phyloP scores from a whole-genome alignment of 139 green algal species.

The Coccomyxa sp. region DNA sequence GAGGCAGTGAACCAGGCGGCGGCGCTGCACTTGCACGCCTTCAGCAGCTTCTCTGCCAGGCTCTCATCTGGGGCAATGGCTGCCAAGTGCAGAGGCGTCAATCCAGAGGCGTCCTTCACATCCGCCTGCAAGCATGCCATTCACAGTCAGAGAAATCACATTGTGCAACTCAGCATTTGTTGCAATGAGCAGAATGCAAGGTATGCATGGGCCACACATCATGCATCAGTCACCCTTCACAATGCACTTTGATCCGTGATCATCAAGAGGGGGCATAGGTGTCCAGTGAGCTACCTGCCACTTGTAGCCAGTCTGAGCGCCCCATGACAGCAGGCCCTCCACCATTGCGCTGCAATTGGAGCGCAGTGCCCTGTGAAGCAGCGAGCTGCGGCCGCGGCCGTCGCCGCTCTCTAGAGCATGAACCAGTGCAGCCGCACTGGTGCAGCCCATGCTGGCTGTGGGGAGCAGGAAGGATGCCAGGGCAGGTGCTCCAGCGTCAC shows the following conservation, averaged over 20 bases:
- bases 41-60: constrained; percentile 11
- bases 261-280: neutral
- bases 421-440: neutral
- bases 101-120: neutral
- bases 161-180: neutral
- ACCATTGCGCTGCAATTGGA: constrained; percentile 15
- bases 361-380: constrained; percentile 36
- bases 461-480: constrained; percentile 1
- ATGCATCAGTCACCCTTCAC: neutral
- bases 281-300: neutral
- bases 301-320: neutral
- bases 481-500: neutral
- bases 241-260: neutral
- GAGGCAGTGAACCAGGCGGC: constrained; percentile 1
- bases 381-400: constrained; percentile 3
- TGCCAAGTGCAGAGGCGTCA: constrained; percentile 38
- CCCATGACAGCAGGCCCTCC: constrained; percentile 22
- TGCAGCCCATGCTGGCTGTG: neutral
- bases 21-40: neutral
- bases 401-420: neutral
- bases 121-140: neutral
- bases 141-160: neutral
- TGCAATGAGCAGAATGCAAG: constrained; percentile 2
- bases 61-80: constrained; percentile 13
- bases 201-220: constrained; percentile 13